These are phyloP conservation scores for Leptodermis oblonga DNA, from an alignment of 257 asterid species.

Conservation along the genomic window DNA sequence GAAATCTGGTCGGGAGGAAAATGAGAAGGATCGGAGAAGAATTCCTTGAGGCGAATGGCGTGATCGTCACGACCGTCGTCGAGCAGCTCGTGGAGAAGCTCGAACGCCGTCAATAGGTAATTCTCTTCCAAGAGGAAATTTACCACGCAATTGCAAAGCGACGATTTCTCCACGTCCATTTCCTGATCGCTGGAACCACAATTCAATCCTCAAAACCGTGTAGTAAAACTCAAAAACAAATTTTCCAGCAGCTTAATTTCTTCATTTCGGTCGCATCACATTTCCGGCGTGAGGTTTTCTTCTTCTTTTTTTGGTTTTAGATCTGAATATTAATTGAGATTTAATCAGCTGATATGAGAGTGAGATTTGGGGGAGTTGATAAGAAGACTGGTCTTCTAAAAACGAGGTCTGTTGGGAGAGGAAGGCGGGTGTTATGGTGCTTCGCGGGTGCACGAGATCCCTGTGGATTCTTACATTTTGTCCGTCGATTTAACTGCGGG, in stretches of 20 bases:
- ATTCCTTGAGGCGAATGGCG: conserved; percentile 83
- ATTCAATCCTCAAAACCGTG: background rate
- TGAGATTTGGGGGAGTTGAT: conserved; percentile 2
- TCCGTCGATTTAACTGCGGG: conserved; percentile 5
- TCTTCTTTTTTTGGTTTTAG: background rate
- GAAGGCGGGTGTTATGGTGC: conserved; percentile 10
- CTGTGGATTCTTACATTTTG: background rate
- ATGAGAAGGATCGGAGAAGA: conserved; percentile 73
- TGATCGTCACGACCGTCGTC: conserved; percentile 91
- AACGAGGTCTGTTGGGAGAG: background rate
- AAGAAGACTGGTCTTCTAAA: background rate
- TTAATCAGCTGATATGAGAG: background rate
- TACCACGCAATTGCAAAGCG: conserved; percentile 93
- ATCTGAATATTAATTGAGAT: conserved; percentile 10
- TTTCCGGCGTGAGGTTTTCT: background rate
- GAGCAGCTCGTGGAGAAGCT: conserved; percentile 93
- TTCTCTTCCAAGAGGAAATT: conserved; percentile 89
- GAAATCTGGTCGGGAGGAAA: conserved; percentile 95
- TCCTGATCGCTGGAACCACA: conserved; percentile 1
- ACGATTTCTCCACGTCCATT: conserved; percentile 98
- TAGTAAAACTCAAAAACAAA: background rate
- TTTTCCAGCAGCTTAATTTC: background rate
- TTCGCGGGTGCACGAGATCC: conserved; percentile 10
- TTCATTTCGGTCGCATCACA: background rate
- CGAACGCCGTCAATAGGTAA: conserved; percentile 86